Base-by-base conservation (phyloP, 2,329 filamentous ascomycete genomes). In the Colletotrichum tropicale region DNA sequence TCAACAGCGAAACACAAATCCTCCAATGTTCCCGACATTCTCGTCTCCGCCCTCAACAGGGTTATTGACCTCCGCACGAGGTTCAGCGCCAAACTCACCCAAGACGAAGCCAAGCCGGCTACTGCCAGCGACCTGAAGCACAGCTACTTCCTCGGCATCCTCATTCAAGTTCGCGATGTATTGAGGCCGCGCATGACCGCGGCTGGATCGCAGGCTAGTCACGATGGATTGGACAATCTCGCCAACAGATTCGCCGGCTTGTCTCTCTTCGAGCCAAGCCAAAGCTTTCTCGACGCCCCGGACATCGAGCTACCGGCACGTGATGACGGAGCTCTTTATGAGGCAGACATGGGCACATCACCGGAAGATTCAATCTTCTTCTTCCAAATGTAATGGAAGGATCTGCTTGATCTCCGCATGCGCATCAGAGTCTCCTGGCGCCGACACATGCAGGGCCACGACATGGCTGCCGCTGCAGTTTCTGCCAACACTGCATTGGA, bases 401-500 rank as follows among this genome's bases (percentile, higher is more conserved):
- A 86, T 62, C 68, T 86, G 8, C 78, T 77, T 36, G 69, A 58
- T 13, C 78, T 86, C 24, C 79, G 84, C 58, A 62, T 69, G 3
- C 76, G 71, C 7, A 76, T 85, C 8, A 28, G 66, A 28, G 79
- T 77, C 74, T 80, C 85, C 32, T 86, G 85, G 84, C 69, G 65
- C 3, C 78, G 78, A 36, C 81, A 82, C 64, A 73, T 71, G 15
- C 61, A 61, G 7, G 80, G 79, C 5, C 2, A 36, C 9, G 83
- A 85, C 26, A 72, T 85, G 3, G 77, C 78, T 6, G 79, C 82
- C 8, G 81, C 81, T 2, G 82, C 84, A n/a, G 71, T 86, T 24
- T 80, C 83, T 0, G 84, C 84, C 10, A 83, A 86, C 58, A 84
- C 84, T 4, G 83, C 82, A 13, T 79, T 85, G 18, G 79, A 81